A percentile compares a stretch with the other conserved stretches of the same genome.
Conservation (phyloP, 2,329 filamentous ascomycete species). For the Diaporthe humulicola region DNA sequence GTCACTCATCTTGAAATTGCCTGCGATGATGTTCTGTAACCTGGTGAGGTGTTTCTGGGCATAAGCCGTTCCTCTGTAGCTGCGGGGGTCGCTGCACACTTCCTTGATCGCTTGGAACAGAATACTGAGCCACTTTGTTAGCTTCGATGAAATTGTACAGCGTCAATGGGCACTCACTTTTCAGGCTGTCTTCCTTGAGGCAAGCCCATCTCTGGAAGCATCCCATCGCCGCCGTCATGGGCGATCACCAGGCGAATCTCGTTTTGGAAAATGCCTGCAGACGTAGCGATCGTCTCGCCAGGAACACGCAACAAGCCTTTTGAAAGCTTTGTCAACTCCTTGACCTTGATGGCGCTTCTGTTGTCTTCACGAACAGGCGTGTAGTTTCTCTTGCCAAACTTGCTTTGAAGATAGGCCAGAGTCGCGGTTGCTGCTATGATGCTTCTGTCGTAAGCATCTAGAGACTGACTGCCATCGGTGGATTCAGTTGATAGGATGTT, state of each 20-base stretch:
- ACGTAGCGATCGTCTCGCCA: background rate
- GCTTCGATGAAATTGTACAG: background rate
- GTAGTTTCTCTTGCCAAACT: too few species aligned
- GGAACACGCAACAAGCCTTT: background rate
- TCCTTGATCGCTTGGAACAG: background rate
- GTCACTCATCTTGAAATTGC: background rate
- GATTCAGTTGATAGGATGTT: background rate
- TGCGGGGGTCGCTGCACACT: background rate
- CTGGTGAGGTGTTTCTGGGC: background rate
- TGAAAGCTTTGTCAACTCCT: background rate
- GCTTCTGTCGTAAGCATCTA: background rate
- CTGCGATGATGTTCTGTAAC: background rate
- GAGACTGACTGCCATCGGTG: background rate
- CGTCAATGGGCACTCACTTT: background rate
- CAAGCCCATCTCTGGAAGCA: background rate
- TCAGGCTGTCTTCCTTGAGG: background rate
- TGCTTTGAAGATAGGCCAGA: background rate
- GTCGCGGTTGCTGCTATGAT: conserved; percentile 17
- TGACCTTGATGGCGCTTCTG: background rate
- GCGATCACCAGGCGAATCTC: background rate
- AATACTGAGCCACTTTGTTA: background rate
- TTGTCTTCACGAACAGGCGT: background rate
- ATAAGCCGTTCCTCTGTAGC: background rate
- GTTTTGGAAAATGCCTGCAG: background rate
- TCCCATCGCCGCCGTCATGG: background rate